phyloP scores from a whole-genome alignment of 108 stramenopile genomes.

The Pseudonitzschia pungens region DNA sequence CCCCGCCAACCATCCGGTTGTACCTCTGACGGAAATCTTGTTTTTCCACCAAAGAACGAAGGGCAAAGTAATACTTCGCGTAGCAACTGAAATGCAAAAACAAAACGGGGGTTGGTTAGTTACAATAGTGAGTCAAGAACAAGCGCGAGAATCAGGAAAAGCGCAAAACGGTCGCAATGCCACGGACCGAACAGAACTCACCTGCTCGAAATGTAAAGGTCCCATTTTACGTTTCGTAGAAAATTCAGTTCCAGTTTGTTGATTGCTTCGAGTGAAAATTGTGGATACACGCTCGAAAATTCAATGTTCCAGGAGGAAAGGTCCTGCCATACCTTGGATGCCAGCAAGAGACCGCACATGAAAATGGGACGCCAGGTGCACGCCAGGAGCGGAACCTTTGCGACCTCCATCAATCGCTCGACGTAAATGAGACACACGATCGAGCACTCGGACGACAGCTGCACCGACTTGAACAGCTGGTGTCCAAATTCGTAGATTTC shows the following conservation, averaged over 20 bases:
- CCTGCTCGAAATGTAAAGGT: conserved; percentile 93
- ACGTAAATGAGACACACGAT: conserved; percentile 98
- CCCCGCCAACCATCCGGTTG: conserved; percentile 71
- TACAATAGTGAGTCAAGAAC: neutral
- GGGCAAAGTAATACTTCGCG: conserved; percentile 99
- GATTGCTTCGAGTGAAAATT: conserved; percentile 91
- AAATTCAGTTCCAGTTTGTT: conserved; percentile 88
- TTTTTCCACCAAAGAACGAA: conserved; percentile 90
- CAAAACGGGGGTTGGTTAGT: neutral
- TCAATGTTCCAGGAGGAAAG: conserved; percentile 97
- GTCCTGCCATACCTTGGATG: conserved; percentile 99
- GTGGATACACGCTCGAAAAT: conserved; percentile 94
- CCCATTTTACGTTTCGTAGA: conserved; percentile 91
- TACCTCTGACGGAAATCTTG: conserved; percentile 79
- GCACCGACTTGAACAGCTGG: conserved; percentile 90
- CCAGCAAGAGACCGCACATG: conserved; percentile 93
- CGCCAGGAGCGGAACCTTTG: conserved; percentile 90
- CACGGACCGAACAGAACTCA: conserved; percentile 12
- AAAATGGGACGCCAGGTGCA: conserved; percentile 96
- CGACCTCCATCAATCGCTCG: conserved; percentile 93
- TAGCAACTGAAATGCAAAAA: conserved; percentile 56
- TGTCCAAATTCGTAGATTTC: conserved; percentile 91
- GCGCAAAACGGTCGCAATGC: neutral
- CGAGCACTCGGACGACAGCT: conserved; percentile 95
- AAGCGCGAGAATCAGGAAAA: neutral